phyloP scores from a whole-genome alignment of 257 asterid genomes.

The Galeopsis tetrahit region DNA sequence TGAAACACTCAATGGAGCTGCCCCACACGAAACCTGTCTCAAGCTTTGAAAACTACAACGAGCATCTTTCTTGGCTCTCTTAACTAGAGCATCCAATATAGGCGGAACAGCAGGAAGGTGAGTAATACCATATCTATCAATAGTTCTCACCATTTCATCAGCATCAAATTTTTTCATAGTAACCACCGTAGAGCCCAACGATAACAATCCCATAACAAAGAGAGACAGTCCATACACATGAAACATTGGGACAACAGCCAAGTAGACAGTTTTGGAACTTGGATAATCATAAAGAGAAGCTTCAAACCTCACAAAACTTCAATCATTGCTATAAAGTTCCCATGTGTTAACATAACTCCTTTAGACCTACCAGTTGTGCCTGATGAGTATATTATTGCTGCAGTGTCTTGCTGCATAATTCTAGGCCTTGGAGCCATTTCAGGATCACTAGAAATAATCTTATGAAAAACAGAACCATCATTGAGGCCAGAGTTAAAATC shows the following conservation, averaged over 20 bases:
- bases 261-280: constrained; percentile 51
- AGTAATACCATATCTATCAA: constrained; percentile 64
- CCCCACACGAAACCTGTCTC: constrained; percentile 84
- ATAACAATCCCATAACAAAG: constrained; percentile 70
- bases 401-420: constrained; percentile 62
- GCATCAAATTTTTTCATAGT: constrained; percentile 66
- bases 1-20: constrained; percentile 61
- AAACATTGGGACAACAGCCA: constrained; percentile 76
- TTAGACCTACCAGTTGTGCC: constrained; percentile 77
- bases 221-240: constrained; percentile 78
- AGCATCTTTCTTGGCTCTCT: constrained; percentile 48
- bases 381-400: constrained; percentile 78
- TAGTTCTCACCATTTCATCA: constrained; percentile 65
- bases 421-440: constrained; percentile 57
- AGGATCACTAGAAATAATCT: constrained; percentile 61
- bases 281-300: constrained; percentile 58
- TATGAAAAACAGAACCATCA: constrained; percentile 42
- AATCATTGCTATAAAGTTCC: constrained; percentile 71
- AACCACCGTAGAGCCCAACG: constrained; percentile 67
- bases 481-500: constrained; percentile 26
- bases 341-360: constrained; percentile 70
- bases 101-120: constrained; percentile 79
- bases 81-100: constrained; percentile 52
- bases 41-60: constrained; percentile 50
- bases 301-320: constrained; percentile 65